Evolutionary conservation across 441 rosid species (phyloP), one percentile per base, ranked within the genome.

Genomic region (Rhodomyrtus psidioides): DNA sequence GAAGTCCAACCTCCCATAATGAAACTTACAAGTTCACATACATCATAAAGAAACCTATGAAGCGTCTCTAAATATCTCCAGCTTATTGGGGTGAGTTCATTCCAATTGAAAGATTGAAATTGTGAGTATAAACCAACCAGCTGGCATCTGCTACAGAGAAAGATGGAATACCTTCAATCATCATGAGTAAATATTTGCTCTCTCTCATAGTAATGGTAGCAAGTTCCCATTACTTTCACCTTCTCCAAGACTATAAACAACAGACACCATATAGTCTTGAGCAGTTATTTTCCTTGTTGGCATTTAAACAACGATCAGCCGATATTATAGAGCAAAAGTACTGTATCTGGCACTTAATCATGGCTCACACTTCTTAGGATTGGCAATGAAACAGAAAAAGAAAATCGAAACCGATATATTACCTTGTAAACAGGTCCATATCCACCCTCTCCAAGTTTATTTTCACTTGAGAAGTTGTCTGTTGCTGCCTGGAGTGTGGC

Each of bases 371-470:
- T 51, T 51, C 53, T 15, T 53, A 24, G 39, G 75, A 75, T 46
- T 53, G 21, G 55, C 65, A 21, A 30, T 56, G 27, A 55, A 84
- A 59, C 55, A 27, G 28, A 34, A 53, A 83, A 83, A 24, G 53
- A 2, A 83, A 24, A 49, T 58, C 27, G n/a, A 21, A 51, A 62
- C 53, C 56, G 13, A 30, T 34, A 19, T 39, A 26, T 70, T 82
- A 82, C 87, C 85, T 70, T 83, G 81, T 86, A 86, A 82, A 86
- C 87, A 24, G 87, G 85, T 34, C 87, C 84, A 30, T 82, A 86
- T 34, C 87, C 87, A 70, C 87, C 87, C 85, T 82, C 3, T 59
- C 87, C 87, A 62, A 83, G 57, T 53, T 74, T 86, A n/a, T 83
- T 83, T 83, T 54, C 53, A 26, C 19, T 39, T 3, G 85, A 62